These are phyloP conservation scores for Boletus edulis DNA, from an alignment of 768 basidiomycete genomes.

Conservation along the genomic window DNA sequence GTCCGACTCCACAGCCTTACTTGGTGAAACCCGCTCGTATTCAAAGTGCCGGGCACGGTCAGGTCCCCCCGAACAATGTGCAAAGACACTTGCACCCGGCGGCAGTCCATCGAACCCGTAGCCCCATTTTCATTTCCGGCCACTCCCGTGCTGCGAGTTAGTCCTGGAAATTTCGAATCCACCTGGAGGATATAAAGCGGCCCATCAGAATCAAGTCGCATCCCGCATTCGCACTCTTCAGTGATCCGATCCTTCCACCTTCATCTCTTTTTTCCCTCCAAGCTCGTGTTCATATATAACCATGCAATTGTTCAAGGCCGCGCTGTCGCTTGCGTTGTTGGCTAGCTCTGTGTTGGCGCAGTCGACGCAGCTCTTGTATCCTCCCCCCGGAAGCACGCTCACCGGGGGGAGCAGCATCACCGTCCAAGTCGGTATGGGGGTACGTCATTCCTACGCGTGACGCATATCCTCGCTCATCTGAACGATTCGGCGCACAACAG, in stretches of 20 bases:
- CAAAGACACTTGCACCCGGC: neutral
- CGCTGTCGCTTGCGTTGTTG: slow-evolving; percentile 14
- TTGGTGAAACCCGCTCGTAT: neutral
- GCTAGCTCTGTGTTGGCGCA: slow-evolving; percentile 16
- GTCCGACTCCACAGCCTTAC: neutral
- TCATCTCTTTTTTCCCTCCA: neutral
- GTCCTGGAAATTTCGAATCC: neutral
- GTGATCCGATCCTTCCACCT: neutral
- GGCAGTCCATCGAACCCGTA: neutral
- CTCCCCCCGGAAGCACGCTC: slow-evolving; percentile 9
- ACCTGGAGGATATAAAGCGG: slow-evolving; percentile 17
- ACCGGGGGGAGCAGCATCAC: slow-evolving; percentile 3
- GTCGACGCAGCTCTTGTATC: slow-evolving; percentile 5
- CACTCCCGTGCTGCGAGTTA: too few relatives aligned
- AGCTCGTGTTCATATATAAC: neutral
- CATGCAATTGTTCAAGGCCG: slow-evolving; percentile 17
- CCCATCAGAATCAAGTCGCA: neutral
- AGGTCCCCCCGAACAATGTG: slow-evolving; percentile 2
- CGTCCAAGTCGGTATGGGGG: slow-evolving; percentile 20
- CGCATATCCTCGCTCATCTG: neutral
- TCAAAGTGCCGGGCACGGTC: neutral
- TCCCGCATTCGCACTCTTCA: too few relatives aligned
- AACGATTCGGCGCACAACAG: slow-evolving; percentile 1
- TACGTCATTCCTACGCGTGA: neutral
- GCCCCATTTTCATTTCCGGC: neutral